A percentile compares a stretch with the other conserved stretches of the same genome.
These are phyloP conservation scores for Daedaleopsis nitida DNA, from an alignment of 768 basidiomycete species.

Conservation along the genomic window DNA sequence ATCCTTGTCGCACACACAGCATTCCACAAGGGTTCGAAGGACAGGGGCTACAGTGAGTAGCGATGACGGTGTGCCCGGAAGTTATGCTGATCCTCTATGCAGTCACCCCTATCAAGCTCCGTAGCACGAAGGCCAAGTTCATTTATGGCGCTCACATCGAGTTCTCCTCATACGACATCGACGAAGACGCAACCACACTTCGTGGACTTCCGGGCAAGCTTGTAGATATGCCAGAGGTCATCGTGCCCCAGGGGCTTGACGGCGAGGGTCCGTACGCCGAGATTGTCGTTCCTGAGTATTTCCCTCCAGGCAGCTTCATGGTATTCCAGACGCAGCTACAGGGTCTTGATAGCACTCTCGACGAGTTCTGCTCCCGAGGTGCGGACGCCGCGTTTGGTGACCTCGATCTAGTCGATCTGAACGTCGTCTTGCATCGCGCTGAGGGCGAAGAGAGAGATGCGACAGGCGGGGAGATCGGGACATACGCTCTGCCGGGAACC, in stretches of 20 bases:
- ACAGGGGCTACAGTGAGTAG: slow-evolving; percentile 75
- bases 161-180: slow-evolving; percentile 60
- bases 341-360: slow-evolving; percentile 69
- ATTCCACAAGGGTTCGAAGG: slow-evolving; percentile 80
- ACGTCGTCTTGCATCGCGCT: slow-evolving; percentile 81
- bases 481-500: slow-evolving; percentile 75
- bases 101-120: slow-evolving; percentile 87
- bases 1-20: slow-evolving; percentile 91
- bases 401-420: slow-evolving; percentile 85
- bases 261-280: slow-evolving; percentile 71
- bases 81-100: not conserved
- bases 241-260: slow-evolving; percentile 64
- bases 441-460: slow-evolving; percentile 93
- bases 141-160: slow-evolving; percentile 78
- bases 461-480: slow-evolving; percentile 77
- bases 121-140: slow-evolving; percentile 76
- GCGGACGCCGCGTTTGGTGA: slow-evolving; percentile 72
- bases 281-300: slow-evolving; percentile 81
- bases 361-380: slow-evolving; percentile 69
- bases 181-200: slow-evolving; percentile 53
- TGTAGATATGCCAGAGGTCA: slow-evolving; percentile 59
- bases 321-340: slow-evolving; percentile 86
- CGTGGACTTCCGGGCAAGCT: slow-evolving; percentile 75
- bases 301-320: slow-evolving; percentile 97
- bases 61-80: not conserved